Evolutionary conservation across 2,329 filamentous ascomycete species (phyloP).

Genomic region (Lecanosticta acicola): DNA sequence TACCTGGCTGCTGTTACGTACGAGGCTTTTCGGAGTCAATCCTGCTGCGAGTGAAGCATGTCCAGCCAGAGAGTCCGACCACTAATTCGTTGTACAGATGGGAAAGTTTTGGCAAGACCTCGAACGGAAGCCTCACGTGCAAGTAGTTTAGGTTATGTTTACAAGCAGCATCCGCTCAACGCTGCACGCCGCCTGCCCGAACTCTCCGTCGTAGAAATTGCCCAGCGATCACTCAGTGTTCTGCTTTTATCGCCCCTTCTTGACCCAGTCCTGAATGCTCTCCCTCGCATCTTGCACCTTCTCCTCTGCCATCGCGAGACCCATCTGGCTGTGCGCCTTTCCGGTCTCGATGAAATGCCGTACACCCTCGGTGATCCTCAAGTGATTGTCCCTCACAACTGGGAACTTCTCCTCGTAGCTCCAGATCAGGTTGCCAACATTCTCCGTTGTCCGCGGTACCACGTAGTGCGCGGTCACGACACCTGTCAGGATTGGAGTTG

Average conservation of each 20-base stretch:
- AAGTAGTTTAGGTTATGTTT: too few relatives aligned
- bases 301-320: constrained; percentile 67
- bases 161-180: too few relatives aligned
- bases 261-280: constrained; percentile 80
- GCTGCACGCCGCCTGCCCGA: too few relatives aligned
- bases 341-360: constrained; percentile 67
- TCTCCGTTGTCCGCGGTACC: constrained; percentile 82
- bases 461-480: constrained; percentile 77
- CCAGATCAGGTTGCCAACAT: constrained; percentile 82
- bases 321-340: constrained; percentile 66
- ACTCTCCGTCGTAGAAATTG: too few relatives aligned
- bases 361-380: constrained; percentile 63
- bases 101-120: too few relatives aligned
- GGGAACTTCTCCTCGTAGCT: constrained; percentile 88
- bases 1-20: too few relatives aligned
- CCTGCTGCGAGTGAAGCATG: too few relatives aligned
- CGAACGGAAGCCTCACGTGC: too few relatives aligned
- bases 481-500: constrained; percentile 72
- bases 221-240: too few relatives aligned
- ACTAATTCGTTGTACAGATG: too few relatives aligned
- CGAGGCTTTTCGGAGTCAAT: too few relatives aligned
- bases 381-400: constrained; percentile 72
- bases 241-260: constrained; percentile 61
- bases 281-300: constrained; percentile 72
- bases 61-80: too few relatives aligned